Percentiles rank a stretch among this genome's conserved stretches.
Conservation (phyloP, 305 asterid genomes). For the Solanum hybrid region DNA sequence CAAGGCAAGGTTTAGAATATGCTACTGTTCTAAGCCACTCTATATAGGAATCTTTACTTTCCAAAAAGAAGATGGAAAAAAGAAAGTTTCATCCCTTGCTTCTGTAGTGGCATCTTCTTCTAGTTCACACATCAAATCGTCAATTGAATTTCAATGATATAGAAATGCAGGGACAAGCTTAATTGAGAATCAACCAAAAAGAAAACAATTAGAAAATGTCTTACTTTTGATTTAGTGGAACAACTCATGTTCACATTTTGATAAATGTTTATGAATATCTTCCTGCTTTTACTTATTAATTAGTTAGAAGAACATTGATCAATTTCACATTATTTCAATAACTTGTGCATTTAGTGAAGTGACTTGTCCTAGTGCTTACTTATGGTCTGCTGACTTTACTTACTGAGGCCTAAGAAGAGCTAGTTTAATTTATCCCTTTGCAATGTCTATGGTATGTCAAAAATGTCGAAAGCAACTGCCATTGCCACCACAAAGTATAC, state of each 20-base stretch:
- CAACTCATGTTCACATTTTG: slow-evolving; percentile 1
- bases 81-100: not conserved
- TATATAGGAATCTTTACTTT: slow-evolving; percentile 1
- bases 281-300: not conserved
- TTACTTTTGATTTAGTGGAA: not conserved
- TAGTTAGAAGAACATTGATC: not conserved
- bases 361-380: not conserved
- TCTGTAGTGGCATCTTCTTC: slow-evolving; percentile 3
- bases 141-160: not conserved
- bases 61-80: too few relatives aligned
- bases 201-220: not conserved
- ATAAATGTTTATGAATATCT: not conserved
- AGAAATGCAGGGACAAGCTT: not conserved
- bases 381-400: not conserved
- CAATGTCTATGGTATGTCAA: slow-evolving; percentile 1
- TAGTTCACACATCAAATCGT: not conserved
- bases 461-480: not conserved
- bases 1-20: not conserved
- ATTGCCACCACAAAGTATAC: not conserved
- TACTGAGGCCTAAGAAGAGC: not conserved
- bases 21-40: not conserved
- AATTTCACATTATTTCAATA: not conserved
- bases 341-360: not conserved
- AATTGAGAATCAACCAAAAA: not conserved
- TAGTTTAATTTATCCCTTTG: not conserved